Conservation (phyloP, 148 eudicot genomes). For the Camellia lanceoleosa region DNA sequence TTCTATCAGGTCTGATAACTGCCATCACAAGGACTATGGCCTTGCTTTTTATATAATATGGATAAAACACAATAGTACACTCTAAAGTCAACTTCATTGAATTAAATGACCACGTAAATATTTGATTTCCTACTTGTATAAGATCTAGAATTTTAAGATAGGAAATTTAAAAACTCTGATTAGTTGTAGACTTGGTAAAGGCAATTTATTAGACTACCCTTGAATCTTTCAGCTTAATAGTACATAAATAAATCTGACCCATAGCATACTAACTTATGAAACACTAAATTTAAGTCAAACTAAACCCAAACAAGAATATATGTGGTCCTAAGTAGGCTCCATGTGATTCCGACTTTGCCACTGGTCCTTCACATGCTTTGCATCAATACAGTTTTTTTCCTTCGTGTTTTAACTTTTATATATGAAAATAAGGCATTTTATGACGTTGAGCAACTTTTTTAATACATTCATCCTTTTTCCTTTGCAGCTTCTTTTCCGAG, state of each 20-base stretch:
- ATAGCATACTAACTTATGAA: background rate
- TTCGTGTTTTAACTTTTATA: background rate
- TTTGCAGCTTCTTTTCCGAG: conserved; percentile 76
- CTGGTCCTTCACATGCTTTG: background rate
- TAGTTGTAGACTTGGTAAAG: background rate
- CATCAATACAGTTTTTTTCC: background rate
- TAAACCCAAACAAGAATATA: background rate
- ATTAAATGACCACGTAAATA: background rate
- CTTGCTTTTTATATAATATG: background rate
- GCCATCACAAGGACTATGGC: background rate
- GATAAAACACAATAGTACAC: background rate
- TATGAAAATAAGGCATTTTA: background rate
- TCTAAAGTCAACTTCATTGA: background rate
- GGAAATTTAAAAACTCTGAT: background rate
- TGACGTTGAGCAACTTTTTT: background rate
- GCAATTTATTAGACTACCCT: background rate
- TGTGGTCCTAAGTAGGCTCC: background rate
- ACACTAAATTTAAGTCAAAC: background rate
- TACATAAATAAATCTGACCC: background rate
- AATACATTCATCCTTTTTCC: conserved; percentile 10
- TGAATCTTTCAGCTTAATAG: background rate
- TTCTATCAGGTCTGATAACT: background rate
- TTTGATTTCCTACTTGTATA: background rate
- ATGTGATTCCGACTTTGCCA: background rate
- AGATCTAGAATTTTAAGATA: background rate